Evolutionary conservation across 2,329 filamentous ascomycete species (phyloP), one percentile per base, ranked within the genome.

Genomic region (Exophiala bonariae): DNA sequence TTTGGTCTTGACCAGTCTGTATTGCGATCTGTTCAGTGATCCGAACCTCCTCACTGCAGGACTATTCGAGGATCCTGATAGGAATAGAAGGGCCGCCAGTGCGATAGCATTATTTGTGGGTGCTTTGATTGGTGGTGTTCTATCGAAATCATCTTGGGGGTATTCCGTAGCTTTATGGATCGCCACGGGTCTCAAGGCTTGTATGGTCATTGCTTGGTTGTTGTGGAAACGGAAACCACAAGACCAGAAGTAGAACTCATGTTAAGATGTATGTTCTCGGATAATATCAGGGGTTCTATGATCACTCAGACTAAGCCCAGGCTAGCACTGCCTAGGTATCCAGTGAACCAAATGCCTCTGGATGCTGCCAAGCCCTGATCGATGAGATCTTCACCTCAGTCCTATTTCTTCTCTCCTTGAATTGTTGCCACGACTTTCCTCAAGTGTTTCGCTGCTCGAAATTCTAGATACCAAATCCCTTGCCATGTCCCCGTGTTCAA

Each of bases 401-500:
- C 35, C 49, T 23, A 55, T 39, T 33, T 33, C 72, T 80, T 83
- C 73, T 96, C 87, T 34, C 92, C 93, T 68, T 97, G 91, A 53
- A 97, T 95, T 1, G 93, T 97, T 44, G 92, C 92, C 53, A 99
- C 85, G 10, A 97, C 80, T 65, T 83, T 87, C 61, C 93, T 80
- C 55, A 81, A 76, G 69, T 96, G 91, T 69, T 82, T 89, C 58
- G 74, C 74, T 3, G 75, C 79, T 47, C 92, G 79, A 66, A 97
- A 97, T 70, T 97, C 93, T 56, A 96, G 72, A 67, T 95, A 95
- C 87, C 89, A 97, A 50, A 97, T 92, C 0, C 93, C 83, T 56
- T 75, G 72, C 74, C 74, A 77, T 13, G 81, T 85, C 1, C 82
- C 82, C 13, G 77, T 81, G 8, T 74, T 84, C 64, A 97, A 67